These are phyloP conservation scores for Glutinoglossum americanum DNA, from an alignment of 495 filamentous ascomycete species.

Conservation along the genomic window DNA sequence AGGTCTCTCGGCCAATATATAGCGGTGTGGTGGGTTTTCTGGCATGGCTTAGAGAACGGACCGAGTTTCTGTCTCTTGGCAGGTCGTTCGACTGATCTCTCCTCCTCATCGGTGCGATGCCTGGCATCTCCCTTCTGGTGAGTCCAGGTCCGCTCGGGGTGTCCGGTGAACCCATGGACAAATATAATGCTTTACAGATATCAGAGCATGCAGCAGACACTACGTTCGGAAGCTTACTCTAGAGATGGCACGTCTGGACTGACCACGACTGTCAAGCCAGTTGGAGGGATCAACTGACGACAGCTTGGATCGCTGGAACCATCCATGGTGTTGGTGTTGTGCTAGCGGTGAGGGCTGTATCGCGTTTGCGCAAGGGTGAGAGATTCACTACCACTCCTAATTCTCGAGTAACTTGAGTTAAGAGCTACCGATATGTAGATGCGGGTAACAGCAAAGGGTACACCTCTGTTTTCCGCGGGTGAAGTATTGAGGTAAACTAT, in stretches of 20 bases:
- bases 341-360: not conserved
- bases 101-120: not conserved
- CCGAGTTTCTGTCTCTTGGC: constrained; percentile 4
- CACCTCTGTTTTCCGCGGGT: too few species aligned
- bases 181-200: constrained; percentile 9
- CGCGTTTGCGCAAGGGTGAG: not conserved
- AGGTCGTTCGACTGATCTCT: constrained; percentile 1
- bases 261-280: not conserved
- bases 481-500: too few species aligned
- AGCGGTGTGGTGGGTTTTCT: not conserved
- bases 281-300: not conserved
- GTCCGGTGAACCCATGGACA: constrained; percentile 19
- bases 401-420: not conserved
- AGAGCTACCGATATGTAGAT: not conserved
- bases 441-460: too few species aligned
- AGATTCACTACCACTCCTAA: not conserved
- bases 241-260: not conserved
- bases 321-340: not conserved
- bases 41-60: not conserved
- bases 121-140: constrained; percentile 6
- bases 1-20: constrained; percentile 9
- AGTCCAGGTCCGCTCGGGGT: constrained; percentile 17
- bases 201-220: not conserved
- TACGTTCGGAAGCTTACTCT: not conserved
- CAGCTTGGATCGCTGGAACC: too few species aligned